Percentiles rank a stretch among this genome's conserved stretches.
Conservation (phyloP, 768 basidiomycete genomes). For the Leccinellum luteum region DNA sequence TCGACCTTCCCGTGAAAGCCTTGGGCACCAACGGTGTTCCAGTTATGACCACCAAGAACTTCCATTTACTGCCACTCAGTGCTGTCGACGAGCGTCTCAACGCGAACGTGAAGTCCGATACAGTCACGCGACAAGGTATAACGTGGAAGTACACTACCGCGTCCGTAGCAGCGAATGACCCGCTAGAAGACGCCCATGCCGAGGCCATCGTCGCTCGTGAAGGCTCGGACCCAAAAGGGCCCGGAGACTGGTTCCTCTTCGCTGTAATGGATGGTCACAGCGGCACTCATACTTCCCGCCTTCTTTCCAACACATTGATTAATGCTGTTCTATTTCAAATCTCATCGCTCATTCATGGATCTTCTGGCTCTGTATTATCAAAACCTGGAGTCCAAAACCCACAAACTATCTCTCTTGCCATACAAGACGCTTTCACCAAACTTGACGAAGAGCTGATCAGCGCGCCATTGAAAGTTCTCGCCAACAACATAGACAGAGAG, state of each 20-base stretch:
- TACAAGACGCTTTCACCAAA: slow-evolving; percentile 72
- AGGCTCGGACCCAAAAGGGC: slow-evolving; percentile 51
- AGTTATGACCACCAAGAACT: slow-evolving; percentile 48
- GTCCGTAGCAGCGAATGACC: slow-evolving; percentile 79
- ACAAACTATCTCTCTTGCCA: slow-evolving; percentile 62
- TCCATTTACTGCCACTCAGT: slow-evolving; percentile 55
- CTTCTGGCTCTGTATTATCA: slow-evolving; percentile 33
- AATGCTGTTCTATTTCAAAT: slow-evolving; percentile 82
- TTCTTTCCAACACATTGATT: slow-evolving; percentile 82
- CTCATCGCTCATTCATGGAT: slow-evolving; percentile 44
- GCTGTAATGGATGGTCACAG: slow-evolving; percentile 90
- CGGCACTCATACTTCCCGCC: slow-evolving; percentile 78
- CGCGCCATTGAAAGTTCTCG: slow-evolving; percentile 72
- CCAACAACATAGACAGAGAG: slow-evolving; percentile 51
- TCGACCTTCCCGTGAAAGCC: slow-evolving; percentile 56
- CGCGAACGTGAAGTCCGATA: slow-evolving; percentile 48
- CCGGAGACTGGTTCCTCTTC: slow-evolving; percentile 80
- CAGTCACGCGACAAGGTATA: slow-evolving; percentile 50
- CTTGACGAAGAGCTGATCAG: slow-evolving; percentile 85
- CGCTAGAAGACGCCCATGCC: slow-evolving; percentile 87
- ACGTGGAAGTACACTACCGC: slow-evolving; percentile 80
- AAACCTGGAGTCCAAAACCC: slow-evolving; percentile 38
- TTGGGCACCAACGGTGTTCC: slow-evolving; percentile 58
- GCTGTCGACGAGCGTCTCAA: slow-evolving; percentile 56
- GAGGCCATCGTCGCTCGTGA: slow-evolving; percentile 66